Evolutionary conservation across 140 eudicot species (phyloP).

Genomic region (Erigeron philadelphicus): DNA sequence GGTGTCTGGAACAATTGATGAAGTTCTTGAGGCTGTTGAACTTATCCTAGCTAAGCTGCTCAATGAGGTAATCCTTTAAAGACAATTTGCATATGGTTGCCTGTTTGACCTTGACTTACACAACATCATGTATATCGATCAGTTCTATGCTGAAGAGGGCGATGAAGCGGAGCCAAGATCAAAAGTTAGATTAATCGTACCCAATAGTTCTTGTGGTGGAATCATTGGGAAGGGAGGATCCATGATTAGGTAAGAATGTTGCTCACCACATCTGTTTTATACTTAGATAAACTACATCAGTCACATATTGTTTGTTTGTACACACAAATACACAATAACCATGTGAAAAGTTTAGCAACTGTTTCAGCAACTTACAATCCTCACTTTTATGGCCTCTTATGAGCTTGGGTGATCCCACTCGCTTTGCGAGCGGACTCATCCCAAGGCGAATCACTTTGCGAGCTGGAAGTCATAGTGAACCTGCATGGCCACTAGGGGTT

Average conservation of each 20-base stretch:
- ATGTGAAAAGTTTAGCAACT: conserved; percentile 5
- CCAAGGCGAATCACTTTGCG: no score
- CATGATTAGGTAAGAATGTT: conserved; percentile 66
- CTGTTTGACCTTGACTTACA: neutral
- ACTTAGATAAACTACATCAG: conserved; percentile 15
- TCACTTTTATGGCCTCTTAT: no score
- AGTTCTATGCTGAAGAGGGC: conserved; percentile 82
- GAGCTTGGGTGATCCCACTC: no score
- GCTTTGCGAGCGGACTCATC: no score
- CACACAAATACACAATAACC: neutral
- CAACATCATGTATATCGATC: neutral
- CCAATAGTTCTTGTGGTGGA: conserved; percentile 89
- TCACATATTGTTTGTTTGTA: neutral
- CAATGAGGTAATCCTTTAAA: conserved; percentile 54
- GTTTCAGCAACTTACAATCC: neutral
- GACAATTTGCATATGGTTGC: neutral
- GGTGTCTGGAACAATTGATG: conserved; percentile 80
- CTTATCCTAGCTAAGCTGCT: conserved; percentile 69
- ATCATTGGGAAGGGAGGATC: conserved; percentile 95
- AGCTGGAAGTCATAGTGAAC: no score
- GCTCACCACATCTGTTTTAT: neutral
- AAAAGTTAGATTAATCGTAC: conserved; percentile 79
- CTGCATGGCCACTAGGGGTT: no score
- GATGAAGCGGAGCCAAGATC: conserved; percentile 67
- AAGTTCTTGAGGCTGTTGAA: conserved; percentile 74